These are phyloP conservation scores for Penicillium sp. DNA, from an alignment of 2,329 filamentous ascomycete species.

Conservation along the genomic window DNA sequence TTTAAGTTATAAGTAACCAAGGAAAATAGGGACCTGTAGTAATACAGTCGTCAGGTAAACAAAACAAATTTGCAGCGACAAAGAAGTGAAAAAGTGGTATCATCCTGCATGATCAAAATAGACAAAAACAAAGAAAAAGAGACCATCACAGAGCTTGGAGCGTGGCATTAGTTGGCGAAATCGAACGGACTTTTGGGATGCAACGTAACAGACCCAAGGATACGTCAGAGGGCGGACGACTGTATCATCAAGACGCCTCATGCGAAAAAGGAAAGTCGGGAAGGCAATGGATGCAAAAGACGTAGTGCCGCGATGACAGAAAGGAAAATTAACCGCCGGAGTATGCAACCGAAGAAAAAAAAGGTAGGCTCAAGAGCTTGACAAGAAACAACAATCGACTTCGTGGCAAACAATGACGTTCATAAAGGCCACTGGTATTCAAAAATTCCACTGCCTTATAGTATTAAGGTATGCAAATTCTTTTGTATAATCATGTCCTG, in stretches of 20 bases:
- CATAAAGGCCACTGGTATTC: constrained; percentile 15
- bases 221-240: constrained; percentile 17
- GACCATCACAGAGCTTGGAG: constrained; percentile 27
- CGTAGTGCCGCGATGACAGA: constrained; percentile 7
- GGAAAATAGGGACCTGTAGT: constrained; percentile 15
- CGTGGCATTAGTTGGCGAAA: constrained; percentile 22
- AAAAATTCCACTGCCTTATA: constrained; percentile 45
- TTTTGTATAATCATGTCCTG: constrained; percentile 87
- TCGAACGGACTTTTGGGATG: constrained; percentile 23
- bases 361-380: constrained; percentile 21
- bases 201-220: constrained; percentile 22
- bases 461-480: constrained; percentile 76
- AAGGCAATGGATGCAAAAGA: constrained; percentile 5
- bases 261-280: constrained; percentile 11
- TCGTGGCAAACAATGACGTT: constrained; percentile 21
- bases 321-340: constrained; percentile 21
- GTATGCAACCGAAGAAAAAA: constrained; percentile 26
- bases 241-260: constrained; percentile 24
- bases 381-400: constrained; percentile 20
- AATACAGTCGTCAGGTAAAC: constrained; percentile 22
- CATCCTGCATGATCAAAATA: constrained; percentile 32
- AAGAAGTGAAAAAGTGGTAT: constrained; percentile 34
- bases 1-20: constrained; percentile 4
- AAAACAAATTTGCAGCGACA: constrained; percentile 16
- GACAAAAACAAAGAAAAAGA: constrained; percentile 14